These are phyloP conservation scores for Nakazawaea molendinolei DNA, from an alignment of 805 yeast species.

Conservation along the genomic window DNA sequence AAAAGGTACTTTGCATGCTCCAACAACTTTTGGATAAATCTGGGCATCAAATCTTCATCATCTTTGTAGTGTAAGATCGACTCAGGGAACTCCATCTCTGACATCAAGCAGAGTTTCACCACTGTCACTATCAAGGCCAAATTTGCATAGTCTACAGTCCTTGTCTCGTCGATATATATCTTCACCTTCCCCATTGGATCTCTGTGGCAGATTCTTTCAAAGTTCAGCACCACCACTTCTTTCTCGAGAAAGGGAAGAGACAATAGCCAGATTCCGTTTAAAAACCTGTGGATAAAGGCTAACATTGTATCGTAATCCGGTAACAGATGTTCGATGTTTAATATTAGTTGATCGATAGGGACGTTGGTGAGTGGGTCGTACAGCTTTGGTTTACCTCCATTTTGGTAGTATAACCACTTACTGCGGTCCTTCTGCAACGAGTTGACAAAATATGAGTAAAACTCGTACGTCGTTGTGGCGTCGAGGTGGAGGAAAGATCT, in stretches of 20 bases:
- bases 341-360: background rate
- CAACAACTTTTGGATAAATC: background rate
- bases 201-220: background rate
- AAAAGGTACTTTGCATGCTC: background rate
- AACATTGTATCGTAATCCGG: background rate
- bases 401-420: background rate
- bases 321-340: background rate
- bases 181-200: background rate
- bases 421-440: background rate
- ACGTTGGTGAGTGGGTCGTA: background rate
- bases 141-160: background rate
- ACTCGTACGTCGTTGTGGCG: background rate
- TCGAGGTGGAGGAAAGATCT: background rate
- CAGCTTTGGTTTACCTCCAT: background rate
- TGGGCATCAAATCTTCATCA: constrained; percentile 3
- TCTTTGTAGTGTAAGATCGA: background rate
- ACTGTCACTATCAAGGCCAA: constrained; percentile 2
- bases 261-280: constrained; percentile 17
- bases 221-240: constrained; percentile 21
- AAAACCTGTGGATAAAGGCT: background rate
- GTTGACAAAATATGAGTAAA: background rate
- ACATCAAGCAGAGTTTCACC: background rate
- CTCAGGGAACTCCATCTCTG: background rate
- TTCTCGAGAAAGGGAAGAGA: constrained; percentile 32
- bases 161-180: background rate